Percentiles rank a stretch among this genome's conserved stretches.
phyloP scores from a whole-genome alignment of 441 rosid genomes.

The Bocquillonia castaneifolia region DNA sequence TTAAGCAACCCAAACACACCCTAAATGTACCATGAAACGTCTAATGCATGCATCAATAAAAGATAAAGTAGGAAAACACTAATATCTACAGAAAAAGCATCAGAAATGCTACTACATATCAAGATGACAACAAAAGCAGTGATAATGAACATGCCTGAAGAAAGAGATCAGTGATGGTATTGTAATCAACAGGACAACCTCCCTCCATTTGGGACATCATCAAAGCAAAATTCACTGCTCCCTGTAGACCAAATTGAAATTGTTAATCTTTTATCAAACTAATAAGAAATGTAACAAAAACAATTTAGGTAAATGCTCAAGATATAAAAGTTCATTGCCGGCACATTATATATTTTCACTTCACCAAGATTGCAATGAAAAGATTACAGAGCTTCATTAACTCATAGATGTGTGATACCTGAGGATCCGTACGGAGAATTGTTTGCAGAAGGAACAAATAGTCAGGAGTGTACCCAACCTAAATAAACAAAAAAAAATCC shows the following conservation, averaged over 20 bases:
- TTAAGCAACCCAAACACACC: no score
- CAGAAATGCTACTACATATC: neutral
- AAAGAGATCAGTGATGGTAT: conserved; percentile 96
- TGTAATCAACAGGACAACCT: conserved; percentile 97
- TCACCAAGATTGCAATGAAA: neutral
- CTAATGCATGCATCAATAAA: neutral
- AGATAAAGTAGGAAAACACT: neutral
- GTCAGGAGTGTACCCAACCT: conserved; percentile 99
- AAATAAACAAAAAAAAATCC: conserved; percentile 22
- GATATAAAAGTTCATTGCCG: neutral
- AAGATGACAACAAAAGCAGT: neutral
- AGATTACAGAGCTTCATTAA: neutral
- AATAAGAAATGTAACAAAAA: conserved; percentile 3
- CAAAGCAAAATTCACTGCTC: conserved; percentile 97
- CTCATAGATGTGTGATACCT: conserved; percentile 50
- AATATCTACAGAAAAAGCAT: neutral
- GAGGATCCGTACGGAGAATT: conserved; percentile 95
- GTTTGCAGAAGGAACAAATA: conserved; percentile 99
- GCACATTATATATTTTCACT: neutral
- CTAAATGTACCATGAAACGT: no score
- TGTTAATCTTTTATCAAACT: neutral
- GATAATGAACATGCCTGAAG: conserved; percentile 67
- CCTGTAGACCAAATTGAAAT: conserved; percentile 43
- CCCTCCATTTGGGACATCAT: conserved; percentile 99
- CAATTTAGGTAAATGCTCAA: neutral